Base-by-base conservation (phyloP, 257 asterid species). In the Solanum sitiens region DNA sequence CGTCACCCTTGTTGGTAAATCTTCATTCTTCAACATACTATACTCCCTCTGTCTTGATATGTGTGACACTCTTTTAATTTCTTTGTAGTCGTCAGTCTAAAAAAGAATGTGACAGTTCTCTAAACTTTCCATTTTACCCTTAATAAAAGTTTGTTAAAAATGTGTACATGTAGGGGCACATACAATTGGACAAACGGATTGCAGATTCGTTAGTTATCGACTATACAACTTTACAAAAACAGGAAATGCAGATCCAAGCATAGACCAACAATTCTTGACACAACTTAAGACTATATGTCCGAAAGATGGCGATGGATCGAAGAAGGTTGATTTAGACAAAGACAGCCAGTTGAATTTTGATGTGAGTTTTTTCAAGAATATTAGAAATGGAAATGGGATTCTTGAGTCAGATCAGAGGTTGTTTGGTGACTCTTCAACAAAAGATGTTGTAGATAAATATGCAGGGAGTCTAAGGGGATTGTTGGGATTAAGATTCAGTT, bases 381-480 rank as follows among this genome's bases (percentile, higher is more conserved):
- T 94, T 35, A 89, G 93, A 75, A 94, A 94, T 44, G 98, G 98
- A 3, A 86, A 91, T 30, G 98, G 91, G 61, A 76, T 95, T 88
- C 97, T 95, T 45, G 97, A 95, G 88, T 95, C 97, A 20, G 98
- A 95, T 83, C 98, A 95, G 84, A 91, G 96, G 94, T 93, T 95
- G 1, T 92, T 92, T 89, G 95, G 94, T 7, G 97, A 95, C 83
- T 56, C 93, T 5, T 71, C 88, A 5, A 92, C 96, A 0, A 92
- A 90, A 1, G 84, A 89, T 33, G 56, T 93, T 11, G 94, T 95
- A 2, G 93, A 94, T n/a, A 94, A 95, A 5, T 95, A 91, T 87
- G 96, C 97, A n/a, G 94, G 95, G 39, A 91, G 47, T 14, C 4
- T 95, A 45, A 92, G 88, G 87, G 95, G 98, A 2, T 86, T 95